Evolutionary conservation across 495 filamentous ascomycete species (phyloP), one percentile per base, ranked within the genome.

Genomic region (Penicillium canescens): DNA sequence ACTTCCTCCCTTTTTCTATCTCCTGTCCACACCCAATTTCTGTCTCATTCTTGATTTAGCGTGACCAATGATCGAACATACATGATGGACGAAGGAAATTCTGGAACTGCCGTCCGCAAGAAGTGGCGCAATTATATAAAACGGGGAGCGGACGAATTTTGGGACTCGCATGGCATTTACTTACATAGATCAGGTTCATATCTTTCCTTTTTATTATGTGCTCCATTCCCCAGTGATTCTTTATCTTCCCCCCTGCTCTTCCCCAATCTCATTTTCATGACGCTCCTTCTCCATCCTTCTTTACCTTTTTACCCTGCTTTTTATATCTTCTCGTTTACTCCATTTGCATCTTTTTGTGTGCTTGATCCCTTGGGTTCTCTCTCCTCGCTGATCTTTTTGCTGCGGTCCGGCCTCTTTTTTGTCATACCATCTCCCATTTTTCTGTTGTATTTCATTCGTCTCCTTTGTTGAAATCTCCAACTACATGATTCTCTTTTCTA

Each of bases 41-140:
- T 66, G 62, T 68, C 65, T 73, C 66, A 68, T 71, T 70, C 66
- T 74, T 73, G 69, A 72, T 73, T 76, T 74, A 76, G 73, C 73
- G 71, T 76, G 73, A 73, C 70, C 68, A 76, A 74, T 71, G 71
- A 74, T 71, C 71, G 68, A 76, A 74, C 66, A 73, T 71, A 73
- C 65, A 74, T 74, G 68, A 76, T 70, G 71, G 70, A 71, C 66
- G 66, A 74, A 51, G 67, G 68, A 63, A 65, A 65, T 65, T 73
- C 58, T 65, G 64, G 64, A 67, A 72, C 58, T 67, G 66, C 65
- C 62, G 59, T 68, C 66, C 70, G 61, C 64, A 71, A 66, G 66
- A 60, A 65, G 66, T 62, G 71, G 71, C 70, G 73, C 73, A 73
- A 71, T 65, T 71, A 71, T 58, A 73, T 73, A 73, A 74, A 74